phyloP scores from a whole-genome alignment of 192 early-diverging fungal species.

The Gaertneriomyces semiglobifer region DNA sequence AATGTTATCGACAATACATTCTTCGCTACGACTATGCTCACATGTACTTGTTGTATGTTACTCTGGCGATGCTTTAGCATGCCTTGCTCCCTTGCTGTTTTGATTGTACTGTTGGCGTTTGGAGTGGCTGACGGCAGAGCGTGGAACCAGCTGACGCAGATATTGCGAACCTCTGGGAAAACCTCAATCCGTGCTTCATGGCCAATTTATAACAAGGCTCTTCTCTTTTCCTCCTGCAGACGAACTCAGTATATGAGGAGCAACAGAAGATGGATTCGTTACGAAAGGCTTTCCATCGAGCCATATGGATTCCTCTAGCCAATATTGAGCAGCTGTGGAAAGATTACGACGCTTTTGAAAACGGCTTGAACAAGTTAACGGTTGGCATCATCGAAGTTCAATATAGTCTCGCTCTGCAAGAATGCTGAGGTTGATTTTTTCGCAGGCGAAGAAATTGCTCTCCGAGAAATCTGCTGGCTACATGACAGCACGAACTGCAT shows the following conservation, averaged over 20 bases:
- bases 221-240: constrained; percentile 34
- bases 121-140: too few relatives aligned
- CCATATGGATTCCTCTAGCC: constrained; percentile 78
- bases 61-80: too few relatives aligned
- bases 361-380: constrained; percentile 74
- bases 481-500: constrained; percentile 88
- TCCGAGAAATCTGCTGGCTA: constrained; percentile 81
- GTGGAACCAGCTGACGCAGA: too few relatives aligned
- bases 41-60: too few relatives aligned
- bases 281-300: constrained; percentile 79
- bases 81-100: too few relatives aligned
- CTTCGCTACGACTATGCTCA: too few relatives aligned
- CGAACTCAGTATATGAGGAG: constrained; percentile 75
- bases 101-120: too few relatives aligned
- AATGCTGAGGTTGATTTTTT: neutral
- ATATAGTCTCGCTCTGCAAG: too few relatives aligned
- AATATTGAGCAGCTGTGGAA: constrained; percentile 95
- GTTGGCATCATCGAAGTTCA: constrained; percentile 26
- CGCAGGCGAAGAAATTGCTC: constrained; percentile 83
- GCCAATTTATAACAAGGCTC: neutral
- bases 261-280: constrained; percentile 83
- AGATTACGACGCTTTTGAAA: constrained; percentile 91
- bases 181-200: too few relatives aligned
- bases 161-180: too few relatives aligned
- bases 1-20: too few relatives aligned